phyloP scores from a whole-genome alignment of 345 rosid genomes.

The Heritiera fomes region DNA sequence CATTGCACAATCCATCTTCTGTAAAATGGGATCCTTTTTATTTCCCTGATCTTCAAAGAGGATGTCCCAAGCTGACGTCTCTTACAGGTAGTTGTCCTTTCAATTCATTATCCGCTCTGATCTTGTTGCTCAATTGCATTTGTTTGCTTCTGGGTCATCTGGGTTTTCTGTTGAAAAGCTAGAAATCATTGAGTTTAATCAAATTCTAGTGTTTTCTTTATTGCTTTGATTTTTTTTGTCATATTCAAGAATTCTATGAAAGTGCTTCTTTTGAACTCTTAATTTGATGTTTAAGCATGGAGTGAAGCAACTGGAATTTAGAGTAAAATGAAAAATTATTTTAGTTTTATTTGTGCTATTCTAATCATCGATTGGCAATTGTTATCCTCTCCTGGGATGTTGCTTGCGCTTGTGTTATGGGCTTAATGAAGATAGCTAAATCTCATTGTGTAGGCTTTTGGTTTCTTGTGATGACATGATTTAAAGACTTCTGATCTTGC shows the following conservation, averaged over 20 bases:
- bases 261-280: not conserved
- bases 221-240: not conserved
- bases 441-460: too few relatives aligned
- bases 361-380: not conserved
- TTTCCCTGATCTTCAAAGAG: slow-evolving; percentile 11
- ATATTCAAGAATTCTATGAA: too few relatives aligned
- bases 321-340: too few relatives aligned
- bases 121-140: not conserved
- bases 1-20: not conserved
- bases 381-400: too few relatives aligned
- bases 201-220: not conserved
- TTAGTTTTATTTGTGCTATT: not conserved
- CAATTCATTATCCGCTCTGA: not conserved
- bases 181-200: not conserved
- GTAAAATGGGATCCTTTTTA: slow-evolving; percentile 2
- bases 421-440: not conserved
- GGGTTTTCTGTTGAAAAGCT: not conserved
- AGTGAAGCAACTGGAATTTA: too few relatives aligned
- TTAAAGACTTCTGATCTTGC: not conserved
- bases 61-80: slow-evolving; percentile 22
- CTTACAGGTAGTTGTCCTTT: slow-evolving; percentile 8
- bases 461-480: not conserved
- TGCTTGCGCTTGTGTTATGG: too few relatives aligned
- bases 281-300: too few relatives aligned
- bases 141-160: not conserved